phyloP scores from a whole-genome alignment of 352 stramenopile species.

The Globisporangium cystogenes region DNA sequence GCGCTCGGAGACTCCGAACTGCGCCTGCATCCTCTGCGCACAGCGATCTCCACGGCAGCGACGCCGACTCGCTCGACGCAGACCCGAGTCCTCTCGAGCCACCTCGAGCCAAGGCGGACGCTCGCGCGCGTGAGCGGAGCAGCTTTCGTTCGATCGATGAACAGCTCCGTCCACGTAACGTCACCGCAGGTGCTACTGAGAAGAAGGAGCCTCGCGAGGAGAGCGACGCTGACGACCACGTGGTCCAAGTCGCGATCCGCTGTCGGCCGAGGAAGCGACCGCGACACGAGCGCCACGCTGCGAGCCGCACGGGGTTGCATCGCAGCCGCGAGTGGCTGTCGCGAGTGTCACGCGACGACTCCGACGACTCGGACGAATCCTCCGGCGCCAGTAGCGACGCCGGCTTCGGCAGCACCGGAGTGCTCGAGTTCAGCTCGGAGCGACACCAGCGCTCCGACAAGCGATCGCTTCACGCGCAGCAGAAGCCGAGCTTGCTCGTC shows the following conservation, averaged over 20 bases:
- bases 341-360: neutral
- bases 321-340: neutral
- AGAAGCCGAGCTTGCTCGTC: conserved; percentile 17
- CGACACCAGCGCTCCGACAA: neutral
- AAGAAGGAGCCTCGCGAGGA: neutral
- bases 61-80: neutral
- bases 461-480: conserved; percentile 1
- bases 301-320: neutral
- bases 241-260: conserved; percentile 54
- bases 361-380: neutral
- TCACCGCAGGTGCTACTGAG: neutral
- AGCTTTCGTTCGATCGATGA: neutral
- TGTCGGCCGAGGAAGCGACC: conserved; percentile 34
- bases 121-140: neutral
- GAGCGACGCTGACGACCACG: conserved; percentile 6
- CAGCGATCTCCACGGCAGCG: neutral
- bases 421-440: neutral
- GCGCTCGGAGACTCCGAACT: no score
- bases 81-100: neutral
- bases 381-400: neutral
- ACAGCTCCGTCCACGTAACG: neutral
- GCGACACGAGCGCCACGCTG: neutral
- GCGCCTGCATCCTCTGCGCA: no score
- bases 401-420: neutral
- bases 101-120: no score